Evolutionary conservation across 192 early-diverging fungal species (phyloP).

Genomic region (Anaeromyces robustus): DNA sequence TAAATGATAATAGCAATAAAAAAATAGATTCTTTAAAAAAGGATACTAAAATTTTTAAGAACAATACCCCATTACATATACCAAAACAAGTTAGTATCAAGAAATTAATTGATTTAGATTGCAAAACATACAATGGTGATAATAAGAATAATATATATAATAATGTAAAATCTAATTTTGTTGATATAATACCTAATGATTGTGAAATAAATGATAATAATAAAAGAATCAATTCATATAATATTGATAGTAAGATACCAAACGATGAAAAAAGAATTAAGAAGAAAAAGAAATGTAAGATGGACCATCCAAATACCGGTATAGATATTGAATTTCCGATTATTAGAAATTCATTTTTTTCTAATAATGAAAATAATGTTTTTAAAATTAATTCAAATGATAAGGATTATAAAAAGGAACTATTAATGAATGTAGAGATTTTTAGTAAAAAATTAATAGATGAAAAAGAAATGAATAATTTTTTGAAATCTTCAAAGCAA

Average conservation of each 20-base stretch:
- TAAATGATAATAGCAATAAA: neutral
- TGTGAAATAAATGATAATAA: no score
- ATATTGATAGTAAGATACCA: no score
- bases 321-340: neutral
- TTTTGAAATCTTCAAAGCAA: neutral
- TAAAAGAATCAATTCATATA: no score
- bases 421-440: neutral
- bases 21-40: no score
- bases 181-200: no score
- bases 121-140: no score
- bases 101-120: no score
- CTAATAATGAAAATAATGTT: neutral
- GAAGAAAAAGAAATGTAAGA: neutral
- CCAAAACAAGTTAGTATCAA: no score
- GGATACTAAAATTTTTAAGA: no score
- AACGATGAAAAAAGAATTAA: neutral
- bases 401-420: neutral
- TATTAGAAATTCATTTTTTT: neutral
- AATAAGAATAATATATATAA: no score
- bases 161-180: no score
- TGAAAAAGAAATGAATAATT: neutral
- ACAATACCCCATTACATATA: no score
- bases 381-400: neutral
- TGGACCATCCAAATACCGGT: neutral
- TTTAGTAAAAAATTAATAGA: neutral